Base-by-base conservation (phyloP, 352 stramenopile genomes). In the Phytophthora pinifolia region DNA sequence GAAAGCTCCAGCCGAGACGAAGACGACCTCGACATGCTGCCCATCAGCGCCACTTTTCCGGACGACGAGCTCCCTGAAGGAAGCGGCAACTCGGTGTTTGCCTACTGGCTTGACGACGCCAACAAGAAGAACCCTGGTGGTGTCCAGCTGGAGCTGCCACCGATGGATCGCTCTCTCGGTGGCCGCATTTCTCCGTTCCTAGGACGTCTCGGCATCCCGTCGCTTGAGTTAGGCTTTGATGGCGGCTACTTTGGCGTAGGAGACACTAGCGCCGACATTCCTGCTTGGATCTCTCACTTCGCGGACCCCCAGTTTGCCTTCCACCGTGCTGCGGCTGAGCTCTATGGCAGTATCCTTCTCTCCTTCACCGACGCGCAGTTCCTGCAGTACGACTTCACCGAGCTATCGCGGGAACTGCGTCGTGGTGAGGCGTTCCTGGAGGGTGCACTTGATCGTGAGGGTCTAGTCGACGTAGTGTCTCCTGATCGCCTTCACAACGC, bases 301-400 rank as follows among this genome's bases (percentile, higher is more conserved):
- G 79, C 65, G 14, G 83, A 94, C 50, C 81, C 83, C 20, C 59
- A 61, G 4, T 92, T 92, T 35, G 70, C 70, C 30, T 91, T 90
- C 48, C 80, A 94, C 39, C 79, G 81, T 25, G 77, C 83, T 1
- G 79, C 78, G 14, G 79, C 83, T 9, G 76, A 94, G 65, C 67
- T 94, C 15, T 94, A 94, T 50, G 81, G 81, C 15, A 89, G 81
- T 54, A 72, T 91, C 27, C 59, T 92, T 55, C 55, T 92, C 12
- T 85, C 75, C 17, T 89, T 89, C 58, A 89, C 75, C 29, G 79
- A 94, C 57, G 62, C 81, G 1, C 71, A 92, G n/a, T 94, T 94
- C 35, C 31, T 94, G 13, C 83, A 87, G 60, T 94, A 94, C 62
- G 83, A 94, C 56, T 94, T 94, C 57, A 86, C 72, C 0, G 83